Conservation (phyloP, 139 green algal genomes). For the Coelastrella sp. region DNA sequence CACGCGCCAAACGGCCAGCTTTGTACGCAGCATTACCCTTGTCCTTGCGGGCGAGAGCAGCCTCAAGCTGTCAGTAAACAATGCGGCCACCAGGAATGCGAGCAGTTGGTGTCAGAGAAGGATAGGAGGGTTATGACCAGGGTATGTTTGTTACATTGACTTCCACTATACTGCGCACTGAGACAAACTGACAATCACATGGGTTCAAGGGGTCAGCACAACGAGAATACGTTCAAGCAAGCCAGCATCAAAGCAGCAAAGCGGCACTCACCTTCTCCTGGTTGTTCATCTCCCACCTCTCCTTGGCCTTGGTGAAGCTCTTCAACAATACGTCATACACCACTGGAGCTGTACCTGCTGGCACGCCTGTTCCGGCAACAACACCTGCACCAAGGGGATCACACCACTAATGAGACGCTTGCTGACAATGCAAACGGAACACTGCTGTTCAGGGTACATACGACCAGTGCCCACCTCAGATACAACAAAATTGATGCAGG, state of each 20-base stretch:
- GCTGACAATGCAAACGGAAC: neutral
- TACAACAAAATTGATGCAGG: too few species aligned
- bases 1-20: slow-evolving; percentile 74
- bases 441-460: neutral
- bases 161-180: neutral
- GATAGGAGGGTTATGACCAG: too few species aligned
- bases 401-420: neutral
- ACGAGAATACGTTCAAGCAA: too few species aligned
- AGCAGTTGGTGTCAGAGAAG: too few species aligned
- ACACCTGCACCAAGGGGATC: neutral
- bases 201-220: too few species aligned
- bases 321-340: slow-evolving; percentile 37
- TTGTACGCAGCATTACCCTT: slow-evolving; percentile 94
- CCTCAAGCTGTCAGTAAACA: slow-evolving; percentile 38
- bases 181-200: too few species aligned
- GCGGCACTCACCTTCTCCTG: slow-evolving; percentile 92
- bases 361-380: slow-evolving; percentile 6
- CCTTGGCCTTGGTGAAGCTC: slow-evolving; percentile 80
- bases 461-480: neutral
- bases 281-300: slow-evolving; percentile 90
- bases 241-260: too few species aligned
- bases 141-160: too few species aligned
- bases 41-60: slow-evolving; percentile 82
- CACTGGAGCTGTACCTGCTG: neutral
- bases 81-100: neutral